Conservation (phyloP, 1,284 basidiomycete species). For the Tetrapyrgos nigripes region DNA sequence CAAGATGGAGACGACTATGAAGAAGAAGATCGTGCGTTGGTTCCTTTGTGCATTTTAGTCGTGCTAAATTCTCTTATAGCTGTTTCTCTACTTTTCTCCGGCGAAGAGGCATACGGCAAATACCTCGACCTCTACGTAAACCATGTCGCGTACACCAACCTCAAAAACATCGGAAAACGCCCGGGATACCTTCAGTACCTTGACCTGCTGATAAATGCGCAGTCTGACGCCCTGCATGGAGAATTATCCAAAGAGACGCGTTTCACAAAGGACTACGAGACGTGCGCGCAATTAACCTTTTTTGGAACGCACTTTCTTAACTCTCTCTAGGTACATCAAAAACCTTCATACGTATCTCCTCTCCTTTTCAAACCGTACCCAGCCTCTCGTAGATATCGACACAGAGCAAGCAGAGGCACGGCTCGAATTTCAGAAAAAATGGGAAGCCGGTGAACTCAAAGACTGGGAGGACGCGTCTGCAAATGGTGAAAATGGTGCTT, state of each 20-base stretch:
- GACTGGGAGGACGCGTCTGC: conserved; percentile 72
- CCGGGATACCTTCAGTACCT: conserved; percentile 93
- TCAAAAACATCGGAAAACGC: conserved; percentile 82
- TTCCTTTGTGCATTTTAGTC: conserved; percentile 10
- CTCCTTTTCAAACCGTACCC: conserved; percentile 87
- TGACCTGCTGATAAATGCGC: conserved; percentile 73
- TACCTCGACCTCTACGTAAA: conserved; percentile 93
- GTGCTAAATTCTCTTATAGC: conserved; percentile 54
- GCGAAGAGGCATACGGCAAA: conserved; percentile 94
- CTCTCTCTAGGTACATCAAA: conserved; percentile 73
- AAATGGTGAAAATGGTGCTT: conserved; percentile 42
- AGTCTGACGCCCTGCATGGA: conserved; percentile 64
- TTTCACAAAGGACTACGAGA: conserved; percentile 78
- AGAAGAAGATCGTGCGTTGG: conserved; percentile 79
- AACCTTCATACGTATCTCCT: conserved; percentile 85
- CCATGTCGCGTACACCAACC: conserved; percentile 90
- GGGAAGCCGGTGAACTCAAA: conserved; percentile 79
- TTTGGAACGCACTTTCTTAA: conserved; percentile 19
- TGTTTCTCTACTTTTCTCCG: conserved; percentile 89
- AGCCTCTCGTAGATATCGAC: conserved; percentile 87
- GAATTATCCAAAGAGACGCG: conserved; percentile 80
- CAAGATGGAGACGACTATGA: conserved; percentile 77
- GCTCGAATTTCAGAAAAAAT: conserved; percentile 77
- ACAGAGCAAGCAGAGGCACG: conserved; percentile 69
- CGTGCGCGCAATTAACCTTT: conserved; percentile 52